Conservation (phyloP, 2,329 filamentous ascomycete genomes). For the Fusarium phyllophilum region DNA sequence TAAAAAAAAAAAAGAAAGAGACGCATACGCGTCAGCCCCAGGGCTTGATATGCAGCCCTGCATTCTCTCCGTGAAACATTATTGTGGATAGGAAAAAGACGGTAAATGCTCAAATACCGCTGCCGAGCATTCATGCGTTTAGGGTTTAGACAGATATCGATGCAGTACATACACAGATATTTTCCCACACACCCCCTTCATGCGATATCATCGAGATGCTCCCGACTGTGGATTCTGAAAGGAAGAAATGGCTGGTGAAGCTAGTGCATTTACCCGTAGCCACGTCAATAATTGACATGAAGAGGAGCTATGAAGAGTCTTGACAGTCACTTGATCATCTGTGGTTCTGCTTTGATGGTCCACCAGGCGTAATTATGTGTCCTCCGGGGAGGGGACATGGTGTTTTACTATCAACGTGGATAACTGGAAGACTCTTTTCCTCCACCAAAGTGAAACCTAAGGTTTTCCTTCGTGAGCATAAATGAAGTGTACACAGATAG, state of each 20-base stretch:
- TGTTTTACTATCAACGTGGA: background rate
- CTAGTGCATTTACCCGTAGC: conserved; percentile 10
- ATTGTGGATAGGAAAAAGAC: background rate
- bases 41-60: conserved; percentile 9
- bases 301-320: background rate
- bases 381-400: background rate
- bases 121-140: background rate
- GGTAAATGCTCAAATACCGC: conserved; percentile 7
- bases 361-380: background rate
- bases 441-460: background rate
- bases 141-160: background rate
- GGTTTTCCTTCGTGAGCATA: background rate
- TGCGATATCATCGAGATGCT: background rate
- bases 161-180: background rate
- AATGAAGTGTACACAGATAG: background rate
- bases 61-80: conserved; percentile 4
- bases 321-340: background rate
- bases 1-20: background rate
- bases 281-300: background rate
- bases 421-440: background rate
- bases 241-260: background rate
- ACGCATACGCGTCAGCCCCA: background rate
- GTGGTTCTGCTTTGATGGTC: background rate
- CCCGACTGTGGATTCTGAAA: background rate
- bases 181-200: background rate